Evolutionary conservation across 306 rosid species (phyloP), one percentile per base, ranked within the genome.

Genomic region (Ochetophila trinervis): DNA sequence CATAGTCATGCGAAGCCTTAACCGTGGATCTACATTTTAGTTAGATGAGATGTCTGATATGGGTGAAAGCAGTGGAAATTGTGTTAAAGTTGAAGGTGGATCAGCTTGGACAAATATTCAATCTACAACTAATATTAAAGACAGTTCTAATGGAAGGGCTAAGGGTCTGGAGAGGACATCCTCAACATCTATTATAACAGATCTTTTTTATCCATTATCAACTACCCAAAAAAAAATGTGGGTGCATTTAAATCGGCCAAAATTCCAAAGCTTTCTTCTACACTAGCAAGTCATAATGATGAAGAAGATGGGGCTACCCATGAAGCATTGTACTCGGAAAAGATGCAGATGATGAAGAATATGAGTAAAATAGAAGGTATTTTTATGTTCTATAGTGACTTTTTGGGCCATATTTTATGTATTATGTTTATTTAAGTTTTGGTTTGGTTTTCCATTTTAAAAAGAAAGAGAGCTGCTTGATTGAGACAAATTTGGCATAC

Each of bases 281-380:
- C 85, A 49, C 71, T 78, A 70, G 88, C 83, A 58, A 78, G 82
- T 79, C 78, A 79, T 53, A 80, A 83, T 57, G 84, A 77, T 35
- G 85, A 82, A 30, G 89, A 73, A 58, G 85, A 84, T 69, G 83
- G 77, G 54, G 73, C 72, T 37, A 77, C 77, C 55, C 95, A 80
- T 82, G 84, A 60, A 47, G 83, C 59, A 11, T 67, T 23, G 54
- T 80, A 16, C 73, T 51, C 70, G 87, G 79, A 79, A 82, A 73
- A 19, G 82, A 81, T 60, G 79, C 56, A 47, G 92, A 81, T 75
- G 82, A 69, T 56, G 86, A 75, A 21, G 96, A 89, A 55, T 80
- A 89, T n/a, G 90, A 87, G 8, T 65, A 82, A 9, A 89, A 85
- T 80, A 81, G 90, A 85, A 88, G 96, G 97, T 89, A 59, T 53